phyloP scores from a whole-genome alignment of 176 grass and related monocot species.

The Carex cristatella region DNA sequence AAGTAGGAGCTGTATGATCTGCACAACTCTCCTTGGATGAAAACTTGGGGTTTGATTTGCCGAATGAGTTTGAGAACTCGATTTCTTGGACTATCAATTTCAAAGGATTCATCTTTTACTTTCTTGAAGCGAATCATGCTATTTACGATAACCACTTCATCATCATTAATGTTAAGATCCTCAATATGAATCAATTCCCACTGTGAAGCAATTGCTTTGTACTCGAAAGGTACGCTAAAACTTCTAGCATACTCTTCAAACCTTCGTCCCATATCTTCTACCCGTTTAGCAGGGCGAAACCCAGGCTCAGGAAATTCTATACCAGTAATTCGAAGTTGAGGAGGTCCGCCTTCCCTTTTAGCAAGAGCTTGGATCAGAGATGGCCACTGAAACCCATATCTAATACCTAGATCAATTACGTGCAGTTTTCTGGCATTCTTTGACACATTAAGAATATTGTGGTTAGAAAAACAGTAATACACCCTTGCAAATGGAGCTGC shows the following conservation, averaged over 20 bases:
- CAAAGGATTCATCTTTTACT: conserved; percentile 27
- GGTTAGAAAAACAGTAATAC: conserved; percentile 46
- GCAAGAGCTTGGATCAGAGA: conserved; percentile 46
- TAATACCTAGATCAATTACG: conserved; percentile 66
- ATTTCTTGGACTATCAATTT: conserved; percentile 29
- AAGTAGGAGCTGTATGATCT: conserved; percentile 37
- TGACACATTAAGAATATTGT: conserved; percentile 40
- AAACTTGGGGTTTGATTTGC: conserved; percentile 35
- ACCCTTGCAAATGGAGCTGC: conserved; percentile 43
- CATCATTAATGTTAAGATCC: conserved; percentile 33
- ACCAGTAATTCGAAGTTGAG: conserved; percentile 55
- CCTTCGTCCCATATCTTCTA: conserved; percentile 22
- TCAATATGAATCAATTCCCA: conserved; percentile 38
- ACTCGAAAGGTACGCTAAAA: conserved; percentile 63
- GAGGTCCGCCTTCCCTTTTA: conserved; percentile 24
- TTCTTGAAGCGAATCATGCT: conserved; percentile 27
- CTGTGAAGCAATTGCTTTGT: conserved; percentile 32
- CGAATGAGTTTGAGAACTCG: conserved; percentile 35
- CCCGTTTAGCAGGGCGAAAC: conserved; percentile 39
- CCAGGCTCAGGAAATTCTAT: conserved; percentile 43
- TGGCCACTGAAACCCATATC: conserved; percentile 63
- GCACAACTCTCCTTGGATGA: conserved; percentile 26
- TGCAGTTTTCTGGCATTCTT: conserved; percentile 40
- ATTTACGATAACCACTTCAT: conserved; percentile 32
- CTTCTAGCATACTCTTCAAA: conserved; percentile 48